phyloP scores from a whole-genome alignment of 2,329 filamentous ascomycete species.

The Trichoderma sp. region DNA sequence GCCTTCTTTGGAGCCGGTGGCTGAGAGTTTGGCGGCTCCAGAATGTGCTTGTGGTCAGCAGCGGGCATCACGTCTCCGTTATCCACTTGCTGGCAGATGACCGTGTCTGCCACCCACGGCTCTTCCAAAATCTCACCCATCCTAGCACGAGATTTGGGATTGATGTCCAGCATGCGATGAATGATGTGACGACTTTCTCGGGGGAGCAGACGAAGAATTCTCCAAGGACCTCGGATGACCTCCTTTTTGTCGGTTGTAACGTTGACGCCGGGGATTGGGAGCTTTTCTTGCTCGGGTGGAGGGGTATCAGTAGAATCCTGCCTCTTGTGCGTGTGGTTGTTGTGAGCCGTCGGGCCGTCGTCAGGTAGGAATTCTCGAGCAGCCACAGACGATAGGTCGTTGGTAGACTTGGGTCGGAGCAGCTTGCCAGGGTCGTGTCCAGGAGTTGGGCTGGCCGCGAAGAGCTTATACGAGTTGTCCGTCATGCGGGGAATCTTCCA shows the following conservation, averaged over 20 bases:
- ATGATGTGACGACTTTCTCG: constrained; percentile 88
- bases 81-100: constrained; percentile 78
- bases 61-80: constrained; percentile 68
- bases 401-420: constrained; percentile 44
- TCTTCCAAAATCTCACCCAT: constrained; percentile 85
- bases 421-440: constrained; percentile 60
- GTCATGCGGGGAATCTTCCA: constrained; percentile 93
- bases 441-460: constrained; percentile 79
- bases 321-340: constrained; percentile 24
- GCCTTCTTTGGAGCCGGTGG: constrained; percentile 23
- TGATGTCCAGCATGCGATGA: constrained; percentile 85
- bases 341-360: constrained; percentile 29
- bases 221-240: constrained; percentile 88
- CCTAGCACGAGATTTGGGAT: constrained; percentile 77
- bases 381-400: constrained; percentile 40
- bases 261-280: constrained; percentile 19
- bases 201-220: constrained; percentile 80
- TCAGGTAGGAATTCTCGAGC: constrained; percentile 41
- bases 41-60: constrained; percentile 75
- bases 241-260: constrained; percentile 59
- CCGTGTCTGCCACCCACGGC: constrained; percentile 81
- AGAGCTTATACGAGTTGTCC: constrained; percentile 93
- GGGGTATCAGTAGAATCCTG: constrained; percentile 18
- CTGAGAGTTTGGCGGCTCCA: constrained; percentile 65
- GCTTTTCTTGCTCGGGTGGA: constrained; percentile 9